phyloP scores from a whole-genome alignment of 2,329 filamentous ascomycete species.

The Colletotrichum shisoi region DNA sequence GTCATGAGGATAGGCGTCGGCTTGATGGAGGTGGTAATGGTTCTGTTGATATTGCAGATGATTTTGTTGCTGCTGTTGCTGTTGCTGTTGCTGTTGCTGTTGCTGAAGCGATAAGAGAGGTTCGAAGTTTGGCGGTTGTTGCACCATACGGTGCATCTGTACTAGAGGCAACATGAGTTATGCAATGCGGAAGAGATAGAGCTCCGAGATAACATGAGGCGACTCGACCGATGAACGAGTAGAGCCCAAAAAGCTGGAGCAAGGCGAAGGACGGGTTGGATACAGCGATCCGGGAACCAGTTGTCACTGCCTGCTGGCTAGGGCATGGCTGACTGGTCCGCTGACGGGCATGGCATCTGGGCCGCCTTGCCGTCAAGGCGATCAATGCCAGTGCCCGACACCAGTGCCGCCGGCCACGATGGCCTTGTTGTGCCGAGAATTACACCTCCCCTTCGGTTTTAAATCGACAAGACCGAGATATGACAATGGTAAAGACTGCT shows the following conservation, averaged over 20 bases:
- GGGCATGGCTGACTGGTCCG: slow-evolving; percentile 51
- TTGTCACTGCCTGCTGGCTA: slow-evolving; percentile 56
- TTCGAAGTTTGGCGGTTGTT: slow-evolving; percentile 53
- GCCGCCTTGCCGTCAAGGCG: slow-evolving; percentile 41
- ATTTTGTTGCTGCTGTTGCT: slow-evolving; percentile 41
- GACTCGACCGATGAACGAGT: background rate
- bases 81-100: slow-evolving; percentile 41
- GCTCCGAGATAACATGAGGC: slow-evolving; percentile 25
- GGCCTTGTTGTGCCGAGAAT: slow-evolving; percentile 7
- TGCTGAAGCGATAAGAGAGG: slow-evolving; percentile 44
- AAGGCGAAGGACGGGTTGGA: slow-evolving; percentile 42
- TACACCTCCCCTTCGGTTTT: background rate
- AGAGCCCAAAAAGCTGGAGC: slow-evolving; percentile 39
- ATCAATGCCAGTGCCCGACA: slow-evolving; percentile 37
- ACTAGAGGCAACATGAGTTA: slow-evolving; percentile 59
- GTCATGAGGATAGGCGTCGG: slow-evolving; percentile 34
- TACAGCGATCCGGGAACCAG: slow-evolving; percentile 34
- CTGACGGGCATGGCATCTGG: slow-evolving; percentile 57
- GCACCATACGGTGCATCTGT: slow-evolving; percentile 62
- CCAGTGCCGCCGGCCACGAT: slow-evolving; percentile 36
- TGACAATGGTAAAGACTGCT: background rate
- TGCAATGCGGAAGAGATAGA: slow-evolving; percentile 6
- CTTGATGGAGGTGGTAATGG: slow-evolving; percentile 42
- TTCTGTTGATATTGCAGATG: slow-evolving; percentile 42
- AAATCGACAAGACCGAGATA: background rate